These are phyloP conservation scores for Hericium erinaceus DNA, from an alignment of 768 basidiomycete species.

Conservation along the genomic window DNA sequence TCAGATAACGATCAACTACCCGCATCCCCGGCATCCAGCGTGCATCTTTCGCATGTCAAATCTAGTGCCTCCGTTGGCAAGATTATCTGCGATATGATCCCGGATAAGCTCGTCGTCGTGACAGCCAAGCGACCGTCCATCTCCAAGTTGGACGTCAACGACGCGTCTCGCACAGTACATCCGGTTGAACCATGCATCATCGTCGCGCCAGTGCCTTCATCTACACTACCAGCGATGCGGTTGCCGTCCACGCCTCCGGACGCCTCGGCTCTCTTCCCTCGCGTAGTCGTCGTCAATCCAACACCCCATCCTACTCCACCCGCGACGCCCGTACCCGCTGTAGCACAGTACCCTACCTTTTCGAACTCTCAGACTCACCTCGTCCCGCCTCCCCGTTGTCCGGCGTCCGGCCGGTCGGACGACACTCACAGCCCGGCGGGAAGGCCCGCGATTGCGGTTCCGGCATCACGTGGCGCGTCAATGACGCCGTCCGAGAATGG, in stretches of 20 bases:
- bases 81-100: conserved; percentile 53
- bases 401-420: conserved; percentile 10
- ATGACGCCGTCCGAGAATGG: conserved; percentile 1
- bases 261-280: conserved; percentile 31
- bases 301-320: conserved; percentile 78
- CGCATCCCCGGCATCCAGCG: conserved; percentile 4
- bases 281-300: conserved; percentile 63
- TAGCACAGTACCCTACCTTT: conserved; percentile 13
- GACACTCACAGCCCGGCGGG: too few relatives aligned
- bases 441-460: not conserved
- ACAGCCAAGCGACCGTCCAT: conserved; percentile 13
- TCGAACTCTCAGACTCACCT: conserved; percentile 21
- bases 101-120: conserved; percentile 26
- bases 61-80: conserved; percentile 28
- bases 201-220: conserved; percentile 9
- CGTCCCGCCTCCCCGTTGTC: conserved; percentile 18
- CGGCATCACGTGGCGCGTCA: conserved; percentile 1
- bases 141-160: not conserved
- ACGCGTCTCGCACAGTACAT: not conserved
- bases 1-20: not conserved
- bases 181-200: conserved; percentile 13
- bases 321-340: conserved; percentile 37
- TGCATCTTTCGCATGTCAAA: conserved; percentile 6
- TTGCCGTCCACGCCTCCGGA: conserved; percentile 16
- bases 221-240: conserved; percentile 18